A percentile compares a stretch with the other conserved stretches of the same genome.
phyloP scores from a whole-genome alignment of 2,329 filamentous ascomycete species.

The Dactylella cylindrospora region DNA sequence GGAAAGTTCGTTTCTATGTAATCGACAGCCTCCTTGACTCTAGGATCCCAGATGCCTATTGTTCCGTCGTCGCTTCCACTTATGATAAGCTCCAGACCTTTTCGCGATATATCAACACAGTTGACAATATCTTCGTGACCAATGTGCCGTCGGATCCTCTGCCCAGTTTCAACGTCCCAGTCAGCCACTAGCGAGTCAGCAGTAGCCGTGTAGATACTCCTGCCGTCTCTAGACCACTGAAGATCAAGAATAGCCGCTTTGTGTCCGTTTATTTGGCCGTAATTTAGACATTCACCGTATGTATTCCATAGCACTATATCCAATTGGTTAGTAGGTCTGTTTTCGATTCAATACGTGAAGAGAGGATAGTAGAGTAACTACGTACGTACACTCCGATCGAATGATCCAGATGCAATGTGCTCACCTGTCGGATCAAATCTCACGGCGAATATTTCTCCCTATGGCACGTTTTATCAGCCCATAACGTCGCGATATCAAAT shows the following conservation, averaged over 20 bases:
- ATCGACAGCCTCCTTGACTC: constrained; percentile 82
- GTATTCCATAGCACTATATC: constrained; percentile 83
- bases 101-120: constrained; percentile 79
- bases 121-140: constrained; percentile 98
- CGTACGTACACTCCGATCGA: constrained; percentile 87
- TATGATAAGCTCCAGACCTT: constrained; percentile 85
- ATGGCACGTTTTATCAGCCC: constrained; percentile 25
- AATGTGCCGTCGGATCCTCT: constrained; percentile 83
- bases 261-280: constrained; percentile 83
- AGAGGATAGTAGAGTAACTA: constrained; percentile 35
- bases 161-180: constrained; percentile 92
- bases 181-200: constrained; percentile 91
- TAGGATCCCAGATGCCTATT: constrained; percentile 93
- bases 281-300: constrained; percentile 91
- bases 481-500: constrained; percentile 44
- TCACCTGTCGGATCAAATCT: constrained; percentile 87
- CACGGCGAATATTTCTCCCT: constrained; percentile 83
- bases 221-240: constrained; percentile 94
- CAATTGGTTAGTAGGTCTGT: constrained; percentile 2
- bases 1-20: constrained; percentile 90
- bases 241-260: constrained; percentile 87
- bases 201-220: constrained; percentile 77
- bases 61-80: constrained; percentile 92
- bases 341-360: background rate
- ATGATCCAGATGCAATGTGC: constrained; percentile 87